phyloP scores from a whole-genome alignment of 768 basidiomycete genomes.

The Panaeolus papilionaceus region DNA sequence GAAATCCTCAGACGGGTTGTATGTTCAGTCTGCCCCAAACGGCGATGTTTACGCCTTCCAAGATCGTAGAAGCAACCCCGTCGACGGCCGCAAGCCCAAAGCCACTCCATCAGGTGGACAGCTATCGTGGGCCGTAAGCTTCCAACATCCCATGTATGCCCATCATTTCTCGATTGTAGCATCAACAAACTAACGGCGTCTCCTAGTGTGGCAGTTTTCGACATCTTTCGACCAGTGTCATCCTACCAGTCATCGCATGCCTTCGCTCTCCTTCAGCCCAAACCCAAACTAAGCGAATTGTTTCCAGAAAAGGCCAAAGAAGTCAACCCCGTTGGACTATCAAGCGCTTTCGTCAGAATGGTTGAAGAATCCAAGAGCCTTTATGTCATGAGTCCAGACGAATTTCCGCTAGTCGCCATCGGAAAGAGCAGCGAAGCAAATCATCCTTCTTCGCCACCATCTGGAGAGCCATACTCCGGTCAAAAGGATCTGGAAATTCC shows the following conservation, averaged over 20 bases:
- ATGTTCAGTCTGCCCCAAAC: conserved; percentile 81
- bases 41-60: conserved; percentile 82
- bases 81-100: neutral
- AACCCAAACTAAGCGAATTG: conserved; percentile 74
- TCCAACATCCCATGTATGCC: conserved; percentile 73
- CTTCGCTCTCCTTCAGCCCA: conserved; percentile 89
- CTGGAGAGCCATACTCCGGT: conserved; percentile 14
- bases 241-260: conserved; percentile 47
- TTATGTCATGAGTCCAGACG: conserved; percentile 84
- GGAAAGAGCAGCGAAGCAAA: conserved; percentile 32
- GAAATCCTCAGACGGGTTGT: conserved; percentile 77
- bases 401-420: conserved; percentile 85
- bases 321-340: conserved; percentile 49
- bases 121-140: conserved; percentile 64
- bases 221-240: conserved; percentile 59
- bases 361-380: conserved; percentile 75
- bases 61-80: conserved; percentile 17
- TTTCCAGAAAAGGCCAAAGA: conserved; percentile 45
- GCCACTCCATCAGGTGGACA: conserved; percentile 25
- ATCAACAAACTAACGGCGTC: conserved; percentile 13
- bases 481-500: conserved; percentile 3
- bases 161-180: neutral
- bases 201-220: conserved; percentile 81
- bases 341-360: conserved; percentile 77
- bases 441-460: conserved; percentile 13